phyloP scores from a whole-genome alignment of 2,329 filamentous ascomycete genomes.

The Arthrinium phaeospermum region DNA sequence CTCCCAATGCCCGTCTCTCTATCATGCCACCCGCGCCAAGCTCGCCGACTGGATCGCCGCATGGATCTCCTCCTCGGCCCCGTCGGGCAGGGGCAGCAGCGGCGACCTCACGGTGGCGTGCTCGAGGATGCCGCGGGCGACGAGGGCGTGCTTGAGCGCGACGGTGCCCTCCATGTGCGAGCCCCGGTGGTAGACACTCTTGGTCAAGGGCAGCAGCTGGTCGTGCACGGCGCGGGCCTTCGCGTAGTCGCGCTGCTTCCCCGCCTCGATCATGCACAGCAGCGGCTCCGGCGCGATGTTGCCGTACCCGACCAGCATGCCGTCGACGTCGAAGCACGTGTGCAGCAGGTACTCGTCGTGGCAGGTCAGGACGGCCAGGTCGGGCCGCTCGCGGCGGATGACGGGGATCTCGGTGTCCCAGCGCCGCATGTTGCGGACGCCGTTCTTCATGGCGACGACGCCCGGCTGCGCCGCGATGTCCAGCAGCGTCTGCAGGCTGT shows the following conservation, averaged over 20 bases:
- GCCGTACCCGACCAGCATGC: conserved; percentile 46
- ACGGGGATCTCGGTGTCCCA: conserved; percentile 62
- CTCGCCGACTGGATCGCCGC: conserved; percentile 41
- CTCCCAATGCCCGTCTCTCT: too few relatives aligned
- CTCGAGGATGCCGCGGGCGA: conserved; percentile 54
- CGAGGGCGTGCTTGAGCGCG: conserved; percentile 56
- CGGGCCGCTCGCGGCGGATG: conserved; percentile 53
- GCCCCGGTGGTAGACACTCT: conserved; percentile 59
- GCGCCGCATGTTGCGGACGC: conserved; percentile 61
- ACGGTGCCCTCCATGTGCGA: conserved; percentile 62
- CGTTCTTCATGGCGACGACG: conserved; percentile 63
- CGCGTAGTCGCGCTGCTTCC: conserved; percentile 54
- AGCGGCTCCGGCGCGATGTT: conserved; percentile 57
- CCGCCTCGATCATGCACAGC: conserved; percentile 55
- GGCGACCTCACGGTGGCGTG: conserved; percentile 58
- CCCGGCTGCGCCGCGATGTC: conserved; percentile 58
- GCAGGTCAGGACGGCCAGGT: conserved; percentile 56
- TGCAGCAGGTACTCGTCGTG: conserved; percentile 60
- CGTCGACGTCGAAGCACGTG: conserved; percentile 58
- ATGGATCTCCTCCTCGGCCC: conserved; percentile 50
- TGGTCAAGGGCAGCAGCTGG: conserved; percentile 55
- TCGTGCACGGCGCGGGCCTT: conserved; percentile 56
- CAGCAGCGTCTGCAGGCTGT: conserved; percentile 56
- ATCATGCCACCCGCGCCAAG: not conserved
- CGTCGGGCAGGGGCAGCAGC: conserved; percentile 48